phyloP scores from a whole-genome alignment of 225 moss, liverwort and hornwort genomes.

The Pseudisothecium myosuroides region DNA sequence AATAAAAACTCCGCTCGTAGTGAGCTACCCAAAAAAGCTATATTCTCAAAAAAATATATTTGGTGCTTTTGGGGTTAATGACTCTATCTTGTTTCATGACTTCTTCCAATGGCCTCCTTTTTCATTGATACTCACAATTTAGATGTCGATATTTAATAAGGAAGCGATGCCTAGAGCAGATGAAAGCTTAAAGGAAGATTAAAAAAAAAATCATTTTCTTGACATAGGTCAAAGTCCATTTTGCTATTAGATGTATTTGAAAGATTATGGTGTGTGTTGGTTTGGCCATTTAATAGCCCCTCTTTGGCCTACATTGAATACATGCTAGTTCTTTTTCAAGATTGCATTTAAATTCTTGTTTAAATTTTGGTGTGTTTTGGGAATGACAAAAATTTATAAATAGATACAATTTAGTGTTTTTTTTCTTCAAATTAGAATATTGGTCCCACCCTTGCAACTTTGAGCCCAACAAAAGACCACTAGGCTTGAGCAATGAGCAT shows the following conservation, averaged over 20 bases:
- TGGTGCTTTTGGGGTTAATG: too few relatives aligned
- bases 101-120: not conserved
- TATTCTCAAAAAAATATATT: too few relatives aligned
- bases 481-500: too few relatives aligned
- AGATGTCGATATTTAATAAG: not conserved
- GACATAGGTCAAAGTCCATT: not conserved
- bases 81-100: not conserved
- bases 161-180: fast-evolving
- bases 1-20: too few relatives aligned
- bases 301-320: not conserved
- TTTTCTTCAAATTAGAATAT: not conserved
- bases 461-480: not conserved
- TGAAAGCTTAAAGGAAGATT: not conserved
- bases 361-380: not conserved
- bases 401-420: not conserved
- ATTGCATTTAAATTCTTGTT: not conserved
- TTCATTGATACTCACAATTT: not conserved
- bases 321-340: not conserved
- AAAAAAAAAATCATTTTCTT: not conserved
- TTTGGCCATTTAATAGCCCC: not conserved
- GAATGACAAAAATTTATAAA: not conserved
- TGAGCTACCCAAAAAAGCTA: too few relatives aligned
- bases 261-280: not conserved
- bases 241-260: not conserved
- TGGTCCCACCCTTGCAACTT: not conserved